Evolutionary conservation across 768 basidiomycete genomes (phyloP).

Genomic region (Agaricus sinodeliciosus): DNA sequence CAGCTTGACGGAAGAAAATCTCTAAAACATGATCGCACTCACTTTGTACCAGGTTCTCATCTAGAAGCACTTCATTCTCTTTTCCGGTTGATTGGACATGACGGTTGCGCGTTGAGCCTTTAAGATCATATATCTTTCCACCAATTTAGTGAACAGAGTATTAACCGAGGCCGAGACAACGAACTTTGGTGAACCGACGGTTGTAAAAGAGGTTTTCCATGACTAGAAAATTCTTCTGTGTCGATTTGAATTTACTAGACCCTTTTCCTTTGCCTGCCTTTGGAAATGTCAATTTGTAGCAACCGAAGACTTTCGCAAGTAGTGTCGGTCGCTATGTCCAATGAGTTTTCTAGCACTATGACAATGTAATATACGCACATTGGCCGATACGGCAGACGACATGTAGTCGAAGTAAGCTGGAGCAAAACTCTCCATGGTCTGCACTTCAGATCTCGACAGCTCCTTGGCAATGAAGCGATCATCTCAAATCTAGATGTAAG

Average conservation of each 20-base stretch:
- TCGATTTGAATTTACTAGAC: conserved; percentile 63
- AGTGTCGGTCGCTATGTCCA: conserved; percentile 76
- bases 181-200: conserved; percentile 82
- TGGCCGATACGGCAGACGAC: conserved; percentile 84
- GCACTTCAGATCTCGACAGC: conserved; percentile 82
- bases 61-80: conserved; percentile 89
- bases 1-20: conserved; percentile 4
- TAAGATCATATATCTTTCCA: conserved; percentile 87
- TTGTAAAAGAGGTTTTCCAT: conserved; percentile 99
- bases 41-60: conserved; percentile 95
- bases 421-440: conserved; percentile 94
- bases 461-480: conserved; percentile 99
- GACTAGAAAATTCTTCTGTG: conserved; percentile 91
- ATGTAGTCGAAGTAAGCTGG: conserved; percentile 98
- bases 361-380: conserved; percentile 42
- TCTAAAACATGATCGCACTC: conserved; percentile 16
- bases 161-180: conserved; percentile 16
- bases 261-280: conserved; percentile 70
- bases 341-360: conserved; percentile 5
- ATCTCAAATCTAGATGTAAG: conserved; percentile 41
- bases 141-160: conserved; percentile 24
- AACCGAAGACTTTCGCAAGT: conserved; percentile 94
- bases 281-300: conserved; percentile 88
- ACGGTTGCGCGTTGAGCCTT: conserved; percentile 92
- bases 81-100: conserved; percentile 87